Base-by-base conservation (phyloP, 768 basidiomycete genomes). In the Russula earlei region DNA sequence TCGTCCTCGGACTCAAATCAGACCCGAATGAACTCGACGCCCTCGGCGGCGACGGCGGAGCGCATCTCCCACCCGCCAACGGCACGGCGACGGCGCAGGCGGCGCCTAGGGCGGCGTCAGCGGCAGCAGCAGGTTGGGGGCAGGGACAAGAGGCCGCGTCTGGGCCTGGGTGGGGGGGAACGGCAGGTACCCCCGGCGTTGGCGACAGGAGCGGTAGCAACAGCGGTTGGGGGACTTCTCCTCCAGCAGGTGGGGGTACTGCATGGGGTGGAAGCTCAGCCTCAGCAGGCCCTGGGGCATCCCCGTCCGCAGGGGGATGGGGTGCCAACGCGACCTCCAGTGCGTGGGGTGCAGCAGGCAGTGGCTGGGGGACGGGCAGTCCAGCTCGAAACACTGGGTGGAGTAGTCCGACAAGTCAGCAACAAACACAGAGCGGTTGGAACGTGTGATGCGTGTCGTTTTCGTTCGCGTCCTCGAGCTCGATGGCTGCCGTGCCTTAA, bases 1-100 rank as follows among this genome's bases (percentile, higher is more conserved):
- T 91, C 52, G 84, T 88, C 49, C 76, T 88, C 43, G 85, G 83
- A 10, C 75, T 91, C 12, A 88, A 90, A 31, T 44, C 65, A 5
- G 67, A 64, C 29, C 60, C 64, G 3, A 63, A 64, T 33, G 69
- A 87, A 40, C 67, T 78, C 36, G 83, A 84, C 55, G 70, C 75
- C 55, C 68, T 81, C 15, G 65, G 74, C 1, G 67, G 66, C 37
- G 72, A 69, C 55, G 73, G 29, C 19, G 52, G 43, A n/a, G 31
- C 19, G 14, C 57, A 57, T 24, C 25, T 56, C 27, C 48, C 59
- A 24, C 43, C 59, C 22, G 5, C 53, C 34, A 49, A 55, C 41
- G 42, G 57, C 46, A 38, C 58, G n/a, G 36, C 44, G 40, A 37
- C 44, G 37, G 55, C 46, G 53, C 57, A 24, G 24, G 43, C 27